Base-by-base conservation (phyloP, 306 rosid species). In the Castanea sativa region DNA sequence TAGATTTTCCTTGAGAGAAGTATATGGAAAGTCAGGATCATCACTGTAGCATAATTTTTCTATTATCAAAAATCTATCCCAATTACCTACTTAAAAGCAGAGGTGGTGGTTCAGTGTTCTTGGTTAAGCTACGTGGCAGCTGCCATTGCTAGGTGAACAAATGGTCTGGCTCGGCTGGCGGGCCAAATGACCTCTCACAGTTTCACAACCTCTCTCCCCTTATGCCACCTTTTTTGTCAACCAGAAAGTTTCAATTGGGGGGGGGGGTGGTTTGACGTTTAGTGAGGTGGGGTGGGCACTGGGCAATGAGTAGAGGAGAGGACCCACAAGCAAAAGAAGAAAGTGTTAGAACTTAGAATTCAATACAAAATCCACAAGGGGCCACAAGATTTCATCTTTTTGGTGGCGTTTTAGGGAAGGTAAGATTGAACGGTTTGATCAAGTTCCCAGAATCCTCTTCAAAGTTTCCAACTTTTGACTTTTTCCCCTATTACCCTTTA, bases 181-280 rank as follows among this genome's bases (percentile, higher is more conserved):
- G 45, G 45, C 3, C 45, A 38, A 38, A 38, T 7, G 45, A 38
- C 2, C 11, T 51, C 11, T 38, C 45, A 38, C 11, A 38, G 45
- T 38, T 38, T 38, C 45, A 38, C 45, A 38, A 38, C 11, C 45
- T 38, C 11, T 38, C 45, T 38, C 45, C 3, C 43, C 45, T 7
- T 38, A 38, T 38, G 45, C 45, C 11, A 38, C 45, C 45, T 8
- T 73, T 68, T 87, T 86, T 86, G 72, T 91, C 88, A 83, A 78
- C 83, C 90, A 75, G 78, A 83, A 88, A 79, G 75, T 16, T 63
- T 65, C 65, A 68, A 63, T 85, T 0, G 23, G 1, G 23, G 23
- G 23, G 23, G 87, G 85, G 81, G 69, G n/a, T n/a, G 69, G 10
- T 78, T 87, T 88, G 86, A 85, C 88, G 85, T 86, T 73, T 90